These are phyloP conservation scores for Hirschfeldia incana DNA, from an alignment of 345 rosid species.

Conservation along the genomic window DNA sequence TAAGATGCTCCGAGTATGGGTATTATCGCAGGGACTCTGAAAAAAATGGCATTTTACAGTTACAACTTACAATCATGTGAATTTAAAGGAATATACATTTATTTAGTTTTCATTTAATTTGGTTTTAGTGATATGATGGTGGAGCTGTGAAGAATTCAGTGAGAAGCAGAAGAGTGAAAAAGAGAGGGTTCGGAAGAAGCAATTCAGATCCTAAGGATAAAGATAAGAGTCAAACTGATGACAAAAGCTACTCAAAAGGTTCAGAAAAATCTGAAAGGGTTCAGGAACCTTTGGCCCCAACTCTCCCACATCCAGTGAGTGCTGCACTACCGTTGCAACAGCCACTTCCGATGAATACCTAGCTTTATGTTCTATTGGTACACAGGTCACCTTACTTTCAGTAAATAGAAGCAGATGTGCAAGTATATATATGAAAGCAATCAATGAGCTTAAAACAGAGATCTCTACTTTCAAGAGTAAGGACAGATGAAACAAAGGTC, in stretches of 20 bases:
- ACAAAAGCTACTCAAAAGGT: constrained; percentile 14
- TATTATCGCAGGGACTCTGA: too few species aligned
- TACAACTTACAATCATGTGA: too few species aligned
- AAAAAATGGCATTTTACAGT: too few species aligned
- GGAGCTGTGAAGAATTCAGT: constrained; percentile 12
- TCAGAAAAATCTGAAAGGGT: not conserved
- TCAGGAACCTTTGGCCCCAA: constrained; percentile 28
- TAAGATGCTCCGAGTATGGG: too few species aligned
- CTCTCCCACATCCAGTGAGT: constrained; percentile 6
- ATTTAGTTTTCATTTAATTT: too few species aligned
- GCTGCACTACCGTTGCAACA: not conserved
- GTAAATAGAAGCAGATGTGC: too few species aligned
- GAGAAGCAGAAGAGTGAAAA: constrained; percentile 26
- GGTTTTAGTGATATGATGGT: not conserved
- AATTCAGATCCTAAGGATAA: constrained; percentile 1
- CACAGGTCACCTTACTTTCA: constrained; percentile 82
- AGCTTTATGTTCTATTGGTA: constrained; percentile 9
- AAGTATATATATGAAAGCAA: constrained; percentile 55
- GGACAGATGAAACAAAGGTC: constrained; percentile 92
- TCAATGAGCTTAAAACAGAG: constrained; percentile 55
- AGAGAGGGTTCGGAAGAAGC: constrained; percentile 14
- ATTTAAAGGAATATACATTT: too few species aligned
- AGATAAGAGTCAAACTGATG: constrained; percentile 1
- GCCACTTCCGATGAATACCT: constrained; percentile 43
- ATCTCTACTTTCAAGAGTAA: constrained; percentile 60